Percentiles rank a stretch among this genome's conserved stretches.
phyloP scores from a whole-genome alignment of 1,284 basidiomycete species.

The Ganoderma boninense region DNA sequence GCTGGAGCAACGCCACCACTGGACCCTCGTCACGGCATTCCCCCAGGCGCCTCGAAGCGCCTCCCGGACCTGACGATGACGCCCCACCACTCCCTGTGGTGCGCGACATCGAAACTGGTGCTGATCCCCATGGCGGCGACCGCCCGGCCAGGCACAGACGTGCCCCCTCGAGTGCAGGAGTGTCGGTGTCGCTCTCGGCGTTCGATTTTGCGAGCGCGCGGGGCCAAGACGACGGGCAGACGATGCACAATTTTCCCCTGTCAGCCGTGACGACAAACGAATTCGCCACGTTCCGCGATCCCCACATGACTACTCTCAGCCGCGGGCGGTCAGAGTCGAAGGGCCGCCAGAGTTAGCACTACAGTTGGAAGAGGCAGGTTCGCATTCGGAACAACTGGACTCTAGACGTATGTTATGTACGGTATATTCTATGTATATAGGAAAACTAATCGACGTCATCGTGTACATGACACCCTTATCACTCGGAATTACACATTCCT shows the following conservation, averaged over 20 bases:
- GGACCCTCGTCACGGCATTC: too few relatives aligned
- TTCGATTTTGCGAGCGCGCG: background rate
- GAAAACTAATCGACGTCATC: too few relatives aligned
- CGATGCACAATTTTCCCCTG: background rate
- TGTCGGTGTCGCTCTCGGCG: background rate
- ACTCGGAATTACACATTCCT: too few relatives aligned
- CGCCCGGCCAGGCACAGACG: background rate
- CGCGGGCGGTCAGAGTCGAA: too few relatives aligned
- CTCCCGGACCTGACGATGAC: background rate
- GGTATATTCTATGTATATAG: too few relatives aligned
- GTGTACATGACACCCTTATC: too few relatives aligned
- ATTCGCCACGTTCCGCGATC: background rate
- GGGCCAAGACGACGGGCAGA: background rate
- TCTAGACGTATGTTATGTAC: too few relatives aligned
- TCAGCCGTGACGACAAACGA: background rate
- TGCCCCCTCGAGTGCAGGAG: background rate
- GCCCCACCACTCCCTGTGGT: background rate
- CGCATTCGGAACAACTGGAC: too few relatives aligned
- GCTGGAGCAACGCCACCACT: too few relatives aligned
- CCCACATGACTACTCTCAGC: background rate
- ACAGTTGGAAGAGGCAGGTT: too few relatives aligned
- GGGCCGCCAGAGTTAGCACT: too few relatives aligned
- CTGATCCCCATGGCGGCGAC: background rate
- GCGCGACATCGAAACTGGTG: background rate
- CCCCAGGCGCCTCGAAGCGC: too few relatives aligned